Evolutionary conservation across 495 filamentous ascomycete species (phyloP), one percentile per base, ranked within the genome.

Genomic region (Bacidia gigantensis): DNA sequence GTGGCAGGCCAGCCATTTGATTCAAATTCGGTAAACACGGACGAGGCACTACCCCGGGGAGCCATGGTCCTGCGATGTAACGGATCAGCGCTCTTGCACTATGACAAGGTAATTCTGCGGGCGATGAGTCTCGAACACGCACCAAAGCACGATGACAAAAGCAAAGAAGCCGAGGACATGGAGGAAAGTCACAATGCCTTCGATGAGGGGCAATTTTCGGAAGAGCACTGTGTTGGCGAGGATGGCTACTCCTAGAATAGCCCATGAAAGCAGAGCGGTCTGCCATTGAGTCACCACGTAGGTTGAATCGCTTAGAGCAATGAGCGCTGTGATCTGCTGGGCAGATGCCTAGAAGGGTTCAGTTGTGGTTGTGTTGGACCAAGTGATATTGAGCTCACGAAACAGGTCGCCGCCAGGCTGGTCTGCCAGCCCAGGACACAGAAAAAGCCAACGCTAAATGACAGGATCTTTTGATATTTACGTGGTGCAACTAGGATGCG

Each of bases 91-190:
- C 17, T 20, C 49, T 47, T 46, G 21, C 24, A 18, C 43, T n/a
- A 22, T 44, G 20, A 41, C 26, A 26, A 26, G 44, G 9, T 12
- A 24, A 45, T 43, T 50, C 26, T 39, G 26, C 26, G 45, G 25
- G 29, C 29, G 14, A 35, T 50, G 32, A 17, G 29, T 26, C 17
- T 46, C n/a, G 26, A 42, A 41, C 26, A 46, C 55, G 35, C 40
- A 57, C 64, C 73, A 74, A 20, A 84, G 62, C 0, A 76, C 73
- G 26, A 82, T 74, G 35, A 83, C 63, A 45, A 82, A 70, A 14
- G 68, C 76, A 54, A 84, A 76, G 54, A 84, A 75, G 3, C 75
- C 78, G 18, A 76, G 63, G 26, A 81, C 60, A 63, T 84, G 81
- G 22, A 82, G 65, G 17, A 81, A 68, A 23, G 82, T 60, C 49